Evolutionary conservation across 768 basidiomycete species (phyloP).

Genomic region (Leccinum obscurum): DNA sequence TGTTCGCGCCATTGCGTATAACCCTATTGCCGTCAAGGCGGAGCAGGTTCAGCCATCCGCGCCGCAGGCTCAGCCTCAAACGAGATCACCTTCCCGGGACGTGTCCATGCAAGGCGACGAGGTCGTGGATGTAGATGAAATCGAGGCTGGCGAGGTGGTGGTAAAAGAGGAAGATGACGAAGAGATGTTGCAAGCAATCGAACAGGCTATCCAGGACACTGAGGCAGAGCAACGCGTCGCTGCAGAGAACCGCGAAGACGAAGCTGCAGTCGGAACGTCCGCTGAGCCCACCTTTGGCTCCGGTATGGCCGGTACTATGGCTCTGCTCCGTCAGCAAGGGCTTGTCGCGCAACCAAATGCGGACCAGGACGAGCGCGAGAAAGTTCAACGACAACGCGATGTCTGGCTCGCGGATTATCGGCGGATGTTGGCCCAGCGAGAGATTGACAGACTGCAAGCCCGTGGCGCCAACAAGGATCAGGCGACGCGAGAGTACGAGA

Average conservation of each 20-base stretch:
- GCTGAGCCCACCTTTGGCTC: conserved; percentile 76
- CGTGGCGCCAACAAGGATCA: conserved; percentile 89
- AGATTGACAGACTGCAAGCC: conserved; percentile 72
- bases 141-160: conserved; percentile 80
- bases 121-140: conserved; percentile 54
- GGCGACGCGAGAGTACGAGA: conserved; percentile 92
- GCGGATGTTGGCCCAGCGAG: conserved; percentile 70
- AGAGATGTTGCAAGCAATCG: conserved; percentile 77
- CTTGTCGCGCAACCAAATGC: conserved; percentile 63
- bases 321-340: conserved; percentile 91
- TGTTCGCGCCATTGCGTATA: conserved; percentile 78
- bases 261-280: conserved; percentile 56
- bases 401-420: conserved; percentile 89
- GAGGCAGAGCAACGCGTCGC: conserved; percentile 53
- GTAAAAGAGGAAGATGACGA: conserved; percentile 82
- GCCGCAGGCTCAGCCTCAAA: conserved; percentile 29
- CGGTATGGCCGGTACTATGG: conserved; percentile 88
- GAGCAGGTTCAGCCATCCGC: conserved; percentile 42
- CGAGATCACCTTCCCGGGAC: conserved; percentile 48
- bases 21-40: conserved; percentile 53
- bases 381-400: conserved; percentile 80
- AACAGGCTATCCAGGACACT: conserved; percentile 61
- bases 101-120: conserved; percentile 65
- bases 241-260: conserved; percentile 32
- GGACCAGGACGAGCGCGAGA: conserved; percentile 76